Conservation (phyloP, 1,284 basidiomycete species). For the Melampsora larici-populina region DNA sequence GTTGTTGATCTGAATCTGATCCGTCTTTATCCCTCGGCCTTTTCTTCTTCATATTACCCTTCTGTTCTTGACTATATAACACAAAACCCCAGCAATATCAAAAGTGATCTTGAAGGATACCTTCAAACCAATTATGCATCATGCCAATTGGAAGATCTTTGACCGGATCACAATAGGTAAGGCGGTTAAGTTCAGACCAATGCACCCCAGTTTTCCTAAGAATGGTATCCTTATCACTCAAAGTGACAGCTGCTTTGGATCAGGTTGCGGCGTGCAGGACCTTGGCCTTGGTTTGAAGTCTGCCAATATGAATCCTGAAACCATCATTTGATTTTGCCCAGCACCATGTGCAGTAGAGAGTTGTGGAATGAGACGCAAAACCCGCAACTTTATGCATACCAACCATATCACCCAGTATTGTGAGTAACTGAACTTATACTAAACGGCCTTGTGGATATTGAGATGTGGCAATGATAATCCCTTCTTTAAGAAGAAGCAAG, state of each 20-base stretch:
- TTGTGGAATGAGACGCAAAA: constrained; percentile 10
- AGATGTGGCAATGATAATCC: neutral
- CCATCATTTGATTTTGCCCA: neutral
- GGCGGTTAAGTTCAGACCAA: constrained; percentile 27
- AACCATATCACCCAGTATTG: constrained; percentile 14
- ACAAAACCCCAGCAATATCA: constrained; percentile 16
- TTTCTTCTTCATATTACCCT: neutral
- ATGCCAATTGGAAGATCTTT: constrained; percentile 17
- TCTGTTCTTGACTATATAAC: neutral
- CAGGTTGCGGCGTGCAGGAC: neutral
- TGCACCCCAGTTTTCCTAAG: constrained; percentile 7
- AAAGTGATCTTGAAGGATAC: constrained; percentile 23
- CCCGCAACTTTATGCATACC: constrained; percentile 15
- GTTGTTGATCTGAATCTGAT: neutral
- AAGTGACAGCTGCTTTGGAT: neutral
- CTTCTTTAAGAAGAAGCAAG: neutral
- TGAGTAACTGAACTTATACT: neutral
- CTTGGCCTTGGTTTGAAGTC: neutral
- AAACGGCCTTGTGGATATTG: constrained; percentile 6
- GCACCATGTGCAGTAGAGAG: too few species aligned
- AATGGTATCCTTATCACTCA: constrained; percentile 1
- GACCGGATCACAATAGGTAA: constrained; percentile 23
- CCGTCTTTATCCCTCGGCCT: neutral
- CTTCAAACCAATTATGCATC: constrained; percentile 38
- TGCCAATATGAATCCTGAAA: neutral